These are phyloP conservation scores for Trichophaea hybrida DNA, from an alignment of 2,329 filamentous ascomycete genomes.

Conservation along the genomic window DNA sequence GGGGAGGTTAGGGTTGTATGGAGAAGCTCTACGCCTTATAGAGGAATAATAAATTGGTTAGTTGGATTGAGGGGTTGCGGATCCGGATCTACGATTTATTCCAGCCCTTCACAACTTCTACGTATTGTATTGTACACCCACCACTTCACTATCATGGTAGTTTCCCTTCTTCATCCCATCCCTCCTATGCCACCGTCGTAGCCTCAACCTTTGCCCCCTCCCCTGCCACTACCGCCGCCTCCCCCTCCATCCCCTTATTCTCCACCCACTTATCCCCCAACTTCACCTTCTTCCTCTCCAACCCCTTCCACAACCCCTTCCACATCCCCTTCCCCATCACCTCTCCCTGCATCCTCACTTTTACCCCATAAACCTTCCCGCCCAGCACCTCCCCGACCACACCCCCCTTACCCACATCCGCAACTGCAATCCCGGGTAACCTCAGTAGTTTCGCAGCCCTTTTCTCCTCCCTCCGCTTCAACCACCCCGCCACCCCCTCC, in stretches of 20 bases:
- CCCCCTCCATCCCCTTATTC: not conserved
- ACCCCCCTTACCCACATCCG: not conserved
- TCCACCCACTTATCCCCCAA: not conserved
- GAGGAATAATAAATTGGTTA: too few species aligned
- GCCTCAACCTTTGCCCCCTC: not conserved
- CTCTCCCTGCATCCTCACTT: not conserved
- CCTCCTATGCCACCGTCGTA: not conserved
- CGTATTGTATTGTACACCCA: too few species aligned
- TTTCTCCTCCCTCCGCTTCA: constrained; percentile 8
- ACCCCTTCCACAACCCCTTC: not conserved
- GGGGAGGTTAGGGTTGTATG: not conserved
- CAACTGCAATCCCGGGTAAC: not conserved
- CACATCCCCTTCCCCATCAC: constrained; percentile 34
- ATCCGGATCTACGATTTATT: too few species aligned
- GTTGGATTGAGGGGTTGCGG: too few species aligned
- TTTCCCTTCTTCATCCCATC: not conserved
- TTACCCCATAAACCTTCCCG: not conserved
- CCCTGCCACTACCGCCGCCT: not conserved
- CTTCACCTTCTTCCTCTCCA: not conserved
- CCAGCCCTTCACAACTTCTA: too few species aligned
- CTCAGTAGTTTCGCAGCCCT: not conserved
- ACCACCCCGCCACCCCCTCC: constrained; percentile 14
- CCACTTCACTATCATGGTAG: too few species aligned
- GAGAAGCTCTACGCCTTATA: not conserved
- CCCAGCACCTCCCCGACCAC: not conserved